Evolutionary conservation across 495 filamentous ascomycete species (phyloP).

Genomic region (Annulohypoxylon moriforme): DNA sequence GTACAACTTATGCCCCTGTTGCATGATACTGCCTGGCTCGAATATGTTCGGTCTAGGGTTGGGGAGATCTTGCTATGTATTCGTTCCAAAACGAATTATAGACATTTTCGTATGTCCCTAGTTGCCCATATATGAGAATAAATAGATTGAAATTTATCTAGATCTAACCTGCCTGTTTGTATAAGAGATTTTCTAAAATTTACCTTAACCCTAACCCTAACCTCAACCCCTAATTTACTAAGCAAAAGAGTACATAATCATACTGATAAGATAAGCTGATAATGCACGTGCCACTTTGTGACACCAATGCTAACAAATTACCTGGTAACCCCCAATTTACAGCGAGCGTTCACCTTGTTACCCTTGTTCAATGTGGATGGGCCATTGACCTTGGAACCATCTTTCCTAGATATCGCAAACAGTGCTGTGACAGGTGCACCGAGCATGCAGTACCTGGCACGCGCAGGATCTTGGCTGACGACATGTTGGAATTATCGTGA

Average conservation of each 20-base stretch:
- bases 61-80: too few relatives aligned
- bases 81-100: background rate
- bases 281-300: background rate
- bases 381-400: too few relatives aligned
- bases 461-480: background rate
- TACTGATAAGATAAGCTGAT: background rate
- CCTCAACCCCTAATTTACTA: background rate
- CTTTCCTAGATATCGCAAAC: background rate
- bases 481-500: constrained; percentile 28
- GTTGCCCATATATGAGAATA: too few relatives aligned
- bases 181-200: background rate
- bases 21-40: background rate
- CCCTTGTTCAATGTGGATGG: background rate
- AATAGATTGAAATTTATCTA: too few relatives aligned
- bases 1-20: background rate
- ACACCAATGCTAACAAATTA: background rate
- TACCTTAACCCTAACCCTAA: background rate
- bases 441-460: constrained; percentile 1
- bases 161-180: too few relatives aligned
- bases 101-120: too few relatives aligned
- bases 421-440: background rate
- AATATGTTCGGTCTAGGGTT: background rate
- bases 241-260: background rate
- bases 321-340: background rate
- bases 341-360: background rate